Conservation (phyloP, 768 basidiomycete genomes). For the Mycena latifolia region DNA sequence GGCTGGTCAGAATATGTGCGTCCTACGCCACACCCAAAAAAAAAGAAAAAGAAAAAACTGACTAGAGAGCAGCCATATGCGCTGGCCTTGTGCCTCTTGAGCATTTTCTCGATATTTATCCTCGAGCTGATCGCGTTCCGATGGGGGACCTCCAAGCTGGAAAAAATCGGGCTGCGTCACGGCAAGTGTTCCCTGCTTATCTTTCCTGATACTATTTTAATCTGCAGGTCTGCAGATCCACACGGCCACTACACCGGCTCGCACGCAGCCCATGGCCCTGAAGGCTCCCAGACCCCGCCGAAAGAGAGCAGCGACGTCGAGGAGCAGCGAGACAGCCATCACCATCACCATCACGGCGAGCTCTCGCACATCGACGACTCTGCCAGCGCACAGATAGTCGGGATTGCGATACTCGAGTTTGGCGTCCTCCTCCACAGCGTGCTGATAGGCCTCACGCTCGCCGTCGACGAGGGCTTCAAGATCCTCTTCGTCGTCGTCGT, state of each 20-base stretch:
- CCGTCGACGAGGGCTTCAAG: slow-evolving; percentile 86
- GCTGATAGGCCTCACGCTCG: slow-evolving; percentile 91
- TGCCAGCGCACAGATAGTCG: slow-evolving; percentile 79
- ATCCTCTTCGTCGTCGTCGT: slow-evolving; percentile 89
- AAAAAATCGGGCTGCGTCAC: slow-evolving; percentile 71
- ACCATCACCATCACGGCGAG: neutral
- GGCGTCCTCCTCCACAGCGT: slow-evolving; percentile 92
- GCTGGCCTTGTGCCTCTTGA: slow-evolving; percentile 83
- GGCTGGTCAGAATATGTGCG: slow-evolving; percentile 85
- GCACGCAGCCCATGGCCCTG: slow-evolving; percentile 81
- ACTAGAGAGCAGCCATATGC: slow-evolving; percentile 74
- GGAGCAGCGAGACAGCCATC: neutral
- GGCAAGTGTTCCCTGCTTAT: slow-evolving; percentile 52
- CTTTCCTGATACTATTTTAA: slow-evolving; percentile 18
- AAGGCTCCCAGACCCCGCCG: slow-evolving; percentile 45
- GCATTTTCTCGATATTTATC: slow-evolving; percentile 89
- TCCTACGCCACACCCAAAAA: slow-evolving; percentile 26
- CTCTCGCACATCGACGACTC: slow-evolving; percentile 48
- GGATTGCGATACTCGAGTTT: slow-evolving; percentile 93
- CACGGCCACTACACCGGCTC: slow-evolving; percentile 75
- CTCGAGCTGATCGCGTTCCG: slow-evolving; percentile 91
- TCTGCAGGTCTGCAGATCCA: slow-evolving; percentile 55
- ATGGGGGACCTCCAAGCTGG: slow-evolving; percentile 82
- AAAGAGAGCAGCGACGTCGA: slow-evolving; percentile 7
- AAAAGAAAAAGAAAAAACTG: slow-evolving; percentile 19